Evolutionary conservation across 768 basidiomycete species (phyloP).

Genomic region (Amanita rubescens): DNA sequence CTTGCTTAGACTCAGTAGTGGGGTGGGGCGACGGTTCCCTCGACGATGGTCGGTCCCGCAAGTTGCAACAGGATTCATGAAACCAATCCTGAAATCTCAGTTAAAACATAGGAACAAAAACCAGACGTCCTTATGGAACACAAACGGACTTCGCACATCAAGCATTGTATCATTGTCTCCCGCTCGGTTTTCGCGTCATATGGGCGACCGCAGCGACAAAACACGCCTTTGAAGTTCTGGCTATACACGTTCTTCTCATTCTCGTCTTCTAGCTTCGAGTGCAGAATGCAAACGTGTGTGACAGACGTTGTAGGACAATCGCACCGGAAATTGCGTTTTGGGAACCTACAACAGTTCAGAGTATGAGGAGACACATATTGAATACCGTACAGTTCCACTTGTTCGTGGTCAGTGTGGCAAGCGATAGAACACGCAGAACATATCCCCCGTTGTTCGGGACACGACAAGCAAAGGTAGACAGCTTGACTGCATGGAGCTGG

Average conservation of each 20-base stretch:
- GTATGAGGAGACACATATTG: constrained; percentile 14
- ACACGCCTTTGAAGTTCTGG: constrained; percentile 63
- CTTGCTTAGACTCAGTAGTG: constrained; percentile 18
- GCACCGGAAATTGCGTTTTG: constrained; percentile 76
- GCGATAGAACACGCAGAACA: constrained; percentile 83
- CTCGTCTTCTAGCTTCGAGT: constrained; percentile 41
- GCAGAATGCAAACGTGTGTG: constrained; percentile 56
- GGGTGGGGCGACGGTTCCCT: constrained; percentile 31
- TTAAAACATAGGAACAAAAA: constrained; percentile 7
- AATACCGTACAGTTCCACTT: constrained; percentile 75
- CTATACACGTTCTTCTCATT: constrained; percentile 62
- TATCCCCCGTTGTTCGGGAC: constrained; percentile 58
- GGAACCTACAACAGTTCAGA: constrained; percentile 40
- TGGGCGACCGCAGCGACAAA: constrained; percentile 66
- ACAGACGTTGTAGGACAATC: constrained; percentile 73
- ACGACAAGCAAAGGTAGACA: constrained; percentile 76
- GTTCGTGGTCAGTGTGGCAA: constrained; percentile 83
- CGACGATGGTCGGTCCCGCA: constrained; percentile 56
- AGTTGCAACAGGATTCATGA: constrained; percentile 83
- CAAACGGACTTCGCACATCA: constrained; percentile 69
- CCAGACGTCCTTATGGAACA: constrained; percentile 4
- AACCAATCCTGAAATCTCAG: constrained; percentile 69
- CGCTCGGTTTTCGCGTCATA: constrained; percentile 69
- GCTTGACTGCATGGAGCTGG: constrained; percentile 52
- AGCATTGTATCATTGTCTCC: constrained; percentile 87